Evolutionary conservation across 1,284 basidiomycete species (phyloP).

Genomic region (Pseudozyma thailandica): DNA sequence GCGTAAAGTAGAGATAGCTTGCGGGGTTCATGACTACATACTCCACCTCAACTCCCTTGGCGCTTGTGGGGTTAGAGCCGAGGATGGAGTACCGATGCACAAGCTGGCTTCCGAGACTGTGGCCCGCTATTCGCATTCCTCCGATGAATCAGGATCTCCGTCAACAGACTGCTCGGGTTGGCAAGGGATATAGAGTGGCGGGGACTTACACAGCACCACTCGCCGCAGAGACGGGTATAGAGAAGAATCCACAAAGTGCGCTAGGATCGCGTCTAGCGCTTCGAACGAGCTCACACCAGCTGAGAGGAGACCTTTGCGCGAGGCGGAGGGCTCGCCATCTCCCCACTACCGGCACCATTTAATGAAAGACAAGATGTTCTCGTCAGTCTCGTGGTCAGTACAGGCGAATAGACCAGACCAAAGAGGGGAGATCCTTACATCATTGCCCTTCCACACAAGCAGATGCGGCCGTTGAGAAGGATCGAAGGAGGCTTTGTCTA

Average conservation of each 20-base stretch:
- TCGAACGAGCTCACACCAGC: slow-evolving; percentile 38
- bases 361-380: too few relatives aligned
- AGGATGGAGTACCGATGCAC: slow-evolving; percentile 45
- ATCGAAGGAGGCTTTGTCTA: slow-evolving; percentile 30
- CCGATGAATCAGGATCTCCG: neutral
- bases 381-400: too few relatives aligned
- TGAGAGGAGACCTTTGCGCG: neutral
- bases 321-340: slow-evolving; percentile 20
- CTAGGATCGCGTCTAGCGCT: slow-evolving; percentile 32
- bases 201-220: slow-evolving; percentile 40
- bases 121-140: slow-evolving; percentile 24
- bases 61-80: neutral
- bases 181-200: neutral
- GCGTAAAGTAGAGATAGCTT: slow-evolving; percentile 34
- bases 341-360: slow-evolving; percentile 33
- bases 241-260: slow-evolving; percentile 11
- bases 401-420: neutral
- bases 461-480: slow-evolving; percentile 1
- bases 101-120: slow-evolving; percentile 46
- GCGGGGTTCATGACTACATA: slow-evolving; percentile 47
- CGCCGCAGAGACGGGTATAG: slow-evolving; percentile 6
- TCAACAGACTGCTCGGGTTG: neutral
- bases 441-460: slow-evolving; percentile 46
- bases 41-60: slow-evolving; percentile 1
- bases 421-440: slow-evolving; percentile 17